phyloP scores from a whole-genome alignment of 148 eudicot genomes.

The Heliamphora exappendiculata region DNA sequence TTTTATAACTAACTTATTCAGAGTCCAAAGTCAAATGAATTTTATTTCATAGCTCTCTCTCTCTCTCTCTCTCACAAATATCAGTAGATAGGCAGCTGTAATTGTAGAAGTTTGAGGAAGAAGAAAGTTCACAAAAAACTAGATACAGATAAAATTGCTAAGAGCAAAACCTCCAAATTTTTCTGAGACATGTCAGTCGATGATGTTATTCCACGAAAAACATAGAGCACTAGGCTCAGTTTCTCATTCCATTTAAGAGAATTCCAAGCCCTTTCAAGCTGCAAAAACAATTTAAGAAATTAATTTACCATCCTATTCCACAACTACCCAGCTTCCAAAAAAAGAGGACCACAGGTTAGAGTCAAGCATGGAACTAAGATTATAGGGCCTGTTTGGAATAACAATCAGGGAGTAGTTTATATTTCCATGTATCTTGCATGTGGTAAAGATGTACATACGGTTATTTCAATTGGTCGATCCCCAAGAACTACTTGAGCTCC shows the following conservation, averaged over 20 bases:
- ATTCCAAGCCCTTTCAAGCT: slow-evolving; percentile 97
- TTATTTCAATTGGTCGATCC: slow-evolving; percentile 91
- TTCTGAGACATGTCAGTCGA: slow-evolving; percentile 41
- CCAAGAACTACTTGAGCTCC: slow-evolving; percentile 94
- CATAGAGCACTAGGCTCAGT: slow-evolving; percentile 47
- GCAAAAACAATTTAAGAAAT: slow-evolving; percentile 17
- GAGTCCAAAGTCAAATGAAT: neutral
- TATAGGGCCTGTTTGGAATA: neutral
- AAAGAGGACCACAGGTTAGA: no score
- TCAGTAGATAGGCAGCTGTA: neutral
- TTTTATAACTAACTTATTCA: neutral
- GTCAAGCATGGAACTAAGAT: neutral
- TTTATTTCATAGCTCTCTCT: neutral
- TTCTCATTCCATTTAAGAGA: slow-evolving; percentile 72
- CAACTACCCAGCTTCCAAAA: neutral
- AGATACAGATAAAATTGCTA: neutral
- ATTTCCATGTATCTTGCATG: neutral
- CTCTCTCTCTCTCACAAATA: neutral
- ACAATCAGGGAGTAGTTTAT: neutral
- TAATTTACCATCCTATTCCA: neutral
- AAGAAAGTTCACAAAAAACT: neutral
- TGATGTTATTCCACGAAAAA: slow-evolving; percentile 63
- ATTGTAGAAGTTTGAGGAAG: neutral
- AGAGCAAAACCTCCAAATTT: slow-evolving; percentile 40
- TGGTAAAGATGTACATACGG: slow-evolving; percentile 37